A percentile compares a stretch with the other conserved stretches of the same genome.
phyloP scores from a whole-genome alignment of 495 filamentous ascomycete species.

The Haplographium delicatum region DNA sequence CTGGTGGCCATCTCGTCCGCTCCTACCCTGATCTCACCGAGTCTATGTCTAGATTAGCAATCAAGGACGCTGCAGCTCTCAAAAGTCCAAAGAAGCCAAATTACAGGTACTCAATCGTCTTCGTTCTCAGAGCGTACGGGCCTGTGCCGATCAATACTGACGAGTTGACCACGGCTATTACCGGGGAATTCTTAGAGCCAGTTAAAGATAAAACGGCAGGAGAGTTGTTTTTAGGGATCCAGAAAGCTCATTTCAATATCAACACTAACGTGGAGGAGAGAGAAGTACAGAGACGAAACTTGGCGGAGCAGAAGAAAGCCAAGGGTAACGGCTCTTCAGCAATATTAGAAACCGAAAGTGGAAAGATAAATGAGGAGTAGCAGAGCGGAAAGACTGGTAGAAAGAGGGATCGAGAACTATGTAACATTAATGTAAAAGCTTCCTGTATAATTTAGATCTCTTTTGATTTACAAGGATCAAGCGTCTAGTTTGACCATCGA shows the following conservation, averaged over 20 bases:
- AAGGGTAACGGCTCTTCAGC: too few species aligned
- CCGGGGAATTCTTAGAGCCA: slow-evolving; percentile 5
- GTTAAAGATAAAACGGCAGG: slow-evolving; percentile 4
- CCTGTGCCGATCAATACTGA: slow-evolving; percentile 14
- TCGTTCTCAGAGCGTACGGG: slow-evolving; percentile 16
- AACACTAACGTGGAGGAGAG: slow-evolving; percentile 9
- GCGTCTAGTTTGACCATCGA: too few species aligned
- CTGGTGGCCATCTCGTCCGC: slow-evolving; percentile 13
- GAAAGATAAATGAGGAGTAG: not conserved
- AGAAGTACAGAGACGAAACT: slow-evolving; percentile 12
- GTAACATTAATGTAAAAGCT: too few species aligned
- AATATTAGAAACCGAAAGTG: not conserved
- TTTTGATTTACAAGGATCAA: too few species aligned
- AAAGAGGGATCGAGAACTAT: too few species aligned
- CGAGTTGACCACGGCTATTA: slow-evolving; percentile 11
- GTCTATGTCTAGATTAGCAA: too few species aligned
- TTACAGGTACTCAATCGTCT: slow-evolving; percentile 17
- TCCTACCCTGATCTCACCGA: slow-evolving; percentile 14
- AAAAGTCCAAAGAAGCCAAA: not conserved
- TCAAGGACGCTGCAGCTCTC: not conserved
- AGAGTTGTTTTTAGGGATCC: slow-evolving; percentile 7
- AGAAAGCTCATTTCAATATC: slow-evolving; percentile 17
- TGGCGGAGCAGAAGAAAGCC: slow-evolving; percentile 7
- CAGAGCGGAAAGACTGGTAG: too few species aligned
- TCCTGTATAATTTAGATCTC: too few species aligned